Evolutionary conservation across 139 green algal genomes (phyloP).

Genomic region (Cymbomonas tetramitiformis): DNA sequence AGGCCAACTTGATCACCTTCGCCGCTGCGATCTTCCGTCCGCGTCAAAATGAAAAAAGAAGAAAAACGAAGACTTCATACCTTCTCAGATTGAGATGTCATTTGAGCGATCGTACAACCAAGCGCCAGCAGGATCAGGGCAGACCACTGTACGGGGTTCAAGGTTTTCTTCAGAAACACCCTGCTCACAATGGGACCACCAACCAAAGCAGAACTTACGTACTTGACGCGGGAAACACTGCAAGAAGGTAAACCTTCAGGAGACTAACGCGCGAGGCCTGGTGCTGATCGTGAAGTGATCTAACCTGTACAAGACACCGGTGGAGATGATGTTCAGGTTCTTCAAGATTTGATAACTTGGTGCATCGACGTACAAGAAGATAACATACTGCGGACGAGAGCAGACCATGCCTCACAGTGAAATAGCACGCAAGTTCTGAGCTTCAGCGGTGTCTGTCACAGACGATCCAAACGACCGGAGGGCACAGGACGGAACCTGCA

Average conservation of each 20-base stretch:
- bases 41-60: no score
- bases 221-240: slow-evolving; percentile 39
- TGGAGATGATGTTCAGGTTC: slow-evolving; percentile 52
- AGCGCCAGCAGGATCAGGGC: slow-evolving; percentile 40
- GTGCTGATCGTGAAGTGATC: no score
- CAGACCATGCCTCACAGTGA: no score
- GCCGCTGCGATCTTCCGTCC: no score
- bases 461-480: no score
- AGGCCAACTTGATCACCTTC: no score
- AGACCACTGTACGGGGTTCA: slow-evolving; percentile 34
- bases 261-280: slow-evolving; percentile 10
- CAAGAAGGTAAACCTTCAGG: slow-evolving; percentile 26
- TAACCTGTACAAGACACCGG: slow-evolving; percentile 38
- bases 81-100: slow-evolving; percentile 22
- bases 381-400: slow-evolving; percentile 28
- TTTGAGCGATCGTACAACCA: slow-evolving; percentile 40
- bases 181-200: background rate
- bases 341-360: slow-evolving; percentile 42
- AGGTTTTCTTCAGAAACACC: slow-evolving; percentile 21
- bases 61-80: background rate
- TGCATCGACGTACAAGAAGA: slow-evolving; percentile 27
- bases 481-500: no score
- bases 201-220: no score
- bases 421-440: no score
- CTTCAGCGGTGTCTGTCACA: no score